Conservation (phyloP, 345 rosid genomes). For the Citrus mangshanensis region DNA sequence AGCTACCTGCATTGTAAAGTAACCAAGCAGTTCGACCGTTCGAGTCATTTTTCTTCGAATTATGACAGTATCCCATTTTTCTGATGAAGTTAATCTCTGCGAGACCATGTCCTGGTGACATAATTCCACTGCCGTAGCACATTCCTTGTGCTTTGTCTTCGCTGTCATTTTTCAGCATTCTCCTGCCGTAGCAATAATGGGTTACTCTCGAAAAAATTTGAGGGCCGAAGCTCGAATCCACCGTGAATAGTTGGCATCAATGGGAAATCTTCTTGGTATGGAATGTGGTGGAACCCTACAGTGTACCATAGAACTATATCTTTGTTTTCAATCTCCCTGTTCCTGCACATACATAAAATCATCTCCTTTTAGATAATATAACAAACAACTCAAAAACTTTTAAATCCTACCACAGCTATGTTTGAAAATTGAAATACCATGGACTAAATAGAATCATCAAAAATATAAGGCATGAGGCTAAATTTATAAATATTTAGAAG, state of each 20-base stretch:
- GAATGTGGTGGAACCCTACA: conserved; percentile 73
- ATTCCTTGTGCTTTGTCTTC: not conserved
- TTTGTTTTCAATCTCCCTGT: conserved; percentile 58
- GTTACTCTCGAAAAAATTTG: conserved; percentile 64
- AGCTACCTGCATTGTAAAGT: not conserved
- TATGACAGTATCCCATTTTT: not conserved
- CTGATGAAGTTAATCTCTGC: not conserved
- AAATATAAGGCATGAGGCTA: too few relatives aligned
- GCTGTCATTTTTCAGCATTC: not conserved
- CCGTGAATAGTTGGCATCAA: conserved; percentile 58
- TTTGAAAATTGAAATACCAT: too few relatives aligned
- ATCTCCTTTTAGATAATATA: too few relatives aligned
- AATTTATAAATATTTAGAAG: too few relatives aligned
- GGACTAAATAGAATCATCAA: too few relatives aligned
- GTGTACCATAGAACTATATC: conserved; percentile 83
- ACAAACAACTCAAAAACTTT: too few relatives aligned
- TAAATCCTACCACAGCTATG: too few relatives aligned
- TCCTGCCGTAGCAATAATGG: conserved; percentile 34
- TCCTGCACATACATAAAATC: conserved; percentile 37
- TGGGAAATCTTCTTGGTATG: conserved; percentile 82
- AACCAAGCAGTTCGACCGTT: not conserved
- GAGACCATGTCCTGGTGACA: too few relatives aligned
- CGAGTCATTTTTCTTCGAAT: not conserved
- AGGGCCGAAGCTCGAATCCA: conserved; percentile 71
- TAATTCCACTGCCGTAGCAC: not conserved